Conservation (phyloP, 2,329 filamentous ascomycete species). For the Alternaria sp. region DNA sequence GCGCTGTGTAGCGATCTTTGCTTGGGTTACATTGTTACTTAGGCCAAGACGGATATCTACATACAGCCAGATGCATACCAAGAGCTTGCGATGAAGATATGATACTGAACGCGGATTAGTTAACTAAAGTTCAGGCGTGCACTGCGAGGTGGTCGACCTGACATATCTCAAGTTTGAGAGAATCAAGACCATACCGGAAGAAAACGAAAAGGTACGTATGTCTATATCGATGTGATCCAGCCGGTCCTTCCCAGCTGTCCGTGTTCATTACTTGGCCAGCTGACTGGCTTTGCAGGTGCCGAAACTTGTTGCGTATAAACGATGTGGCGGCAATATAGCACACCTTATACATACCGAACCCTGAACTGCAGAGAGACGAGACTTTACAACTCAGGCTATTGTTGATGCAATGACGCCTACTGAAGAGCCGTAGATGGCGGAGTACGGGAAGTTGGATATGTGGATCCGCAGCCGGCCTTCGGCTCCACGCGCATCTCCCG, state of each 20-base stretch:
- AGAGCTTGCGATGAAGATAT: not conserved
- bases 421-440: constrained; percentile 17
- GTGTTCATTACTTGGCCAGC: not conserved
- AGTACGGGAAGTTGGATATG: constrained; percentile 11
- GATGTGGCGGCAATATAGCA: not conserved
- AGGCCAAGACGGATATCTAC: not conserved
- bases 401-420: not conserved
- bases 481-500: constrained; percentile 27
- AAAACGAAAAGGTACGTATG: no score
- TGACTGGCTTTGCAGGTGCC: not conserved
- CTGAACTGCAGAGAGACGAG: not conserved
- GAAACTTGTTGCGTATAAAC: not conserved
- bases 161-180: not conserved
- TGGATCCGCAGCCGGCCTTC: constrained; percentile 26
- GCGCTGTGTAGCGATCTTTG: not conserved
- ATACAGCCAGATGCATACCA: not conserved
- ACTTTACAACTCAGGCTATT: not conserved
- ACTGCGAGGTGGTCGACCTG: not conserved
- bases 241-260: not conserved
- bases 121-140: not conserved
- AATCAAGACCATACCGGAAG: not conserved
- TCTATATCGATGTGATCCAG: not conserved
- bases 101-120: not conserved
- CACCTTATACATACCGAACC: not conserved
- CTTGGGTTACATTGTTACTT: not conserved